Conservation (phyloP, 352 stramenopile species). For the Phytophthora citrophthora region DNA sequence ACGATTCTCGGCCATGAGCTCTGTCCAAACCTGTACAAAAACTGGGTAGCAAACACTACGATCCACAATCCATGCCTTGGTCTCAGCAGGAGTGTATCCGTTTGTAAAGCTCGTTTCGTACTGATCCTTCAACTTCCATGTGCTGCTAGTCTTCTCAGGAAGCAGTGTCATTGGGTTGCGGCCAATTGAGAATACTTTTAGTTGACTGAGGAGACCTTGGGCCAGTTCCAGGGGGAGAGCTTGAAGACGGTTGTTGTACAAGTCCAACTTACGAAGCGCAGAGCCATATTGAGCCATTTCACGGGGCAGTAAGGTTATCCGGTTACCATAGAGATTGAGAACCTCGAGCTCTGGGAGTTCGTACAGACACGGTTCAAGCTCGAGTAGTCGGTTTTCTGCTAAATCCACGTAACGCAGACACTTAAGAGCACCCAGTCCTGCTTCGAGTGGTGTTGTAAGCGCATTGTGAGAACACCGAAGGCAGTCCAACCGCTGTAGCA, state of each 20-base stretch:
- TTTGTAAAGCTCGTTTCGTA: conserved; percentile 55
- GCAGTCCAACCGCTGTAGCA: conserved; percentile 47
- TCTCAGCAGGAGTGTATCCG: conserved; percentile 59
- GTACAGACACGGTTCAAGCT: conserved; percentile 60
- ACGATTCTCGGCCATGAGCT: conserved; percentile 5
- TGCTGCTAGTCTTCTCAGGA: conserved; percentile 70
- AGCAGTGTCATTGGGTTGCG: conserved; percentile 60
- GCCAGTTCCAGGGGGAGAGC: conserved; percentile 63
- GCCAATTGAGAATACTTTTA: conserved; percentile 66
- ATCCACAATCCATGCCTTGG: conserved; percentile 60
- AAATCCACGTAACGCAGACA: conserved; percentile 67
- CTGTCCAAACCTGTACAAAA: conserved; percentile 57
- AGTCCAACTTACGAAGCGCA: conserved; percentile 58
- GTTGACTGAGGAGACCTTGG: conserved; percentile 46
- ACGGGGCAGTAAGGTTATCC: conserved; percentile 47
- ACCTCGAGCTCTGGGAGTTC: conserved; percentile 55
- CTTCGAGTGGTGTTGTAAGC: conserved; percentile 45
- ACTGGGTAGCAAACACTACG: conserved; percentile 54
- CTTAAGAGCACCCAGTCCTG: conserved; percentile 32
- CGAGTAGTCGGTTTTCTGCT: conserved; percentile 52
- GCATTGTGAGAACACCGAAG: conserved; percentile 64
- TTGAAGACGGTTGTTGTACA: conserved; percentile 65
- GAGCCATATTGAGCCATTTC: conserved; percentile 44
- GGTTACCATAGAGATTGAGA: conserved; percentile 60
- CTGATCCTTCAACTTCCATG: conserved; percentile 60